These are phyloP conservation scores for Ormosia semicastrata DNA, from an alignment of 306 rosid genomes.

Conservation along the genomic window DNA sequence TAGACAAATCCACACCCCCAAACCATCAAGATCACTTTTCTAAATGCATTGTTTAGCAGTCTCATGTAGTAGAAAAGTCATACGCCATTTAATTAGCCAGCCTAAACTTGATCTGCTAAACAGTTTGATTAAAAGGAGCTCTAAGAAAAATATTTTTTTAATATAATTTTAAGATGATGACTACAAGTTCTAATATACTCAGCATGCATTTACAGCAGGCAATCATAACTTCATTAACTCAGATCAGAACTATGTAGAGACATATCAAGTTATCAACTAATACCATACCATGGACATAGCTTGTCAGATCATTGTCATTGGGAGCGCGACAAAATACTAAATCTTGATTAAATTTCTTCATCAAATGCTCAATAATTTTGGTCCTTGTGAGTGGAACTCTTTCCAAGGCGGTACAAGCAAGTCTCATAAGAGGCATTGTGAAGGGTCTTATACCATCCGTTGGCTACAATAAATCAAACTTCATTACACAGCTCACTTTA, in stretches of 20 bases:
- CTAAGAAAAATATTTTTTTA: neutral
- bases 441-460: slow-evolving; percentile 92
- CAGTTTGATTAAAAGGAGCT: neutral
- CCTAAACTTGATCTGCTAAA: neutral
- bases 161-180: neutral
- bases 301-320: slow-evolving; percentile 61
- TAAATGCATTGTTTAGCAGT: neutral
- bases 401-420: slow-evolving; percentile 93
- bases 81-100: neutral
- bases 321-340: slow-evolving; percentile 90
- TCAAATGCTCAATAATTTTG: slow-evolving; percentile 71
- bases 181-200: slow-evolving; percentile 1
- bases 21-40: neutral
- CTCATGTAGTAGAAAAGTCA: neutral
- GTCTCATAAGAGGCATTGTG: slow-evolving; percentile 93
- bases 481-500: slow-evolving; percentile 5
- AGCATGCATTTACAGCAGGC: neutral
- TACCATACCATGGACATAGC: slow-evolving; percentile 63
- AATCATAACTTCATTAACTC: neutral
- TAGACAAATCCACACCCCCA: neutral
- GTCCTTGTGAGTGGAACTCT: slow-evolving; percentile 86
- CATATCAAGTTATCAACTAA: slow-evolving; percentile 7
- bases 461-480: slow-evolving; percentile 51
- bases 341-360: slow-evolving; percentile 81
- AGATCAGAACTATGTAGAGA: neutral